These are phyloP conservation scores for Boletus mariae DNA, from an alignment of 1,284 basidiomycete species.

Conservation along the genomic window DNA sequence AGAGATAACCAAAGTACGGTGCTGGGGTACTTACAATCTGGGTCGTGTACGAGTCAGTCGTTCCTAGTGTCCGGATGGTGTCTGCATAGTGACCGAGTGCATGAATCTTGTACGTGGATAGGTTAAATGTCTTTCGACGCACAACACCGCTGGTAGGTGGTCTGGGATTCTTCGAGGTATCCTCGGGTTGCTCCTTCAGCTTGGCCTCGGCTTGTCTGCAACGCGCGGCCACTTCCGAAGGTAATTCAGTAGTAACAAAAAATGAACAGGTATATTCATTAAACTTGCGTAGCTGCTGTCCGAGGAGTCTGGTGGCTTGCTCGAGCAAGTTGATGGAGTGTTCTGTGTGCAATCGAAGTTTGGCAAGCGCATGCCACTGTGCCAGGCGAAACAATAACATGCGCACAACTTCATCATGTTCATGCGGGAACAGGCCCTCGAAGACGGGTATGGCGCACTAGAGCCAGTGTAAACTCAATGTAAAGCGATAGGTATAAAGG, in stretches of 20 bases:
- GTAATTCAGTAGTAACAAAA: constrained; percentile 4
- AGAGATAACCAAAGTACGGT: background rate
- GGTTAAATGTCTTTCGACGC: constrained; percentile 2
- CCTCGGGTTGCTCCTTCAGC: background rate
- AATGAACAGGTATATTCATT: too few species aligned
- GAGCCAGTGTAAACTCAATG: background rate
- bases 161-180: background rate
- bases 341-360: background rate
- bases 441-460: constrained; percentile 2
- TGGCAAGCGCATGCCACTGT: constrained; percentile 1
- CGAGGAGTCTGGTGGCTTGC: background rate
- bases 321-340: background rate
- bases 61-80: constrained; percentile 1
- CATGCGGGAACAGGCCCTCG: background rate
- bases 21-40: background rate
- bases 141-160: too few species aligned
- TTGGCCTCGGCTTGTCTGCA: background rate
- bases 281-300: constrained; percentile 5
- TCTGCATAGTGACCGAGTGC: constrained; percentile 3
- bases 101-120: constrained; percentile 9
- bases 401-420: background rate
- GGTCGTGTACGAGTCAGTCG: background rate
- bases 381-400: background rate
- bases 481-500: too few species aligned
- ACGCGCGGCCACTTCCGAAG: background rate